Evolutionary conservation across 2,329 filamentous ascomycete species (phyloP).

Genomic region (Epichloe hybrida): DNA sequence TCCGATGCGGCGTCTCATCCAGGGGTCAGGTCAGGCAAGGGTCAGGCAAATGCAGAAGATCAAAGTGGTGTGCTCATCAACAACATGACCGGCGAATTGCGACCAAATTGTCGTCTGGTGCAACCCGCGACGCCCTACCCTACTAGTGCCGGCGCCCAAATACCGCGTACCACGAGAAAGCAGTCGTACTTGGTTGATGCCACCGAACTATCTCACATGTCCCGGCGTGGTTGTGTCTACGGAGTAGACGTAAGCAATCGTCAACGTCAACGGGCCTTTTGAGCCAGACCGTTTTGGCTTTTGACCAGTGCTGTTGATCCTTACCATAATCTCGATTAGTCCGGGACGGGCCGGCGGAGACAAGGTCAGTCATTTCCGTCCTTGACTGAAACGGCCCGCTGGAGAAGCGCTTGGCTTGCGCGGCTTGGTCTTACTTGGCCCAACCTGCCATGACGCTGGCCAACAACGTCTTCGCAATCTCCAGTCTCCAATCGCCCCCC

Average conservation of each 20-base stretch:
- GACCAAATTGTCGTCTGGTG: background rate
- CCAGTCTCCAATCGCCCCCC: background rate
- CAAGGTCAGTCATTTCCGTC: background rate
- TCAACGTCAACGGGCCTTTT: too few species aligned
- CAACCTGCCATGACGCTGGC: background rate
- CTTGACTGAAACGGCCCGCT: background rate
- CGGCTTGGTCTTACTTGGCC: background rate
- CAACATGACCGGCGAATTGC: background rate
- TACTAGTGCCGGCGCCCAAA: background rate
- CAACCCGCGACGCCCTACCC: background rate
- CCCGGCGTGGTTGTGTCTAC: too few species aligned
- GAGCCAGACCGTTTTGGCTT: background rate
- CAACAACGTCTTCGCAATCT: background rate
- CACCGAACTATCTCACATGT: too few species aligned
- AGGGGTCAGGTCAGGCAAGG: background rate
- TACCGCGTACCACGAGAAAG: background rate
- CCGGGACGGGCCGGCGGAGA: constrained; percentile 4
- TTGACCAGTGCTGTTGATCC: background rate
- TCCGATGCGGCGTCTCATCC: background rate
- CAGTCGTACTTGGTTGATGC: too few species aligned
- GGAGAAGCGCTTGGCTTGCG: background rate
- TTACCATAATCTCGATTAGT: background rate
- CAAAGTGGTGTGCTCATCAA: background rate
- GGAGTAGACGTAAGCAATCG: too few species aligned
- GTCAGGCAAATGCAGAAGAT: background rate